Evolutionary conservation across 2,329 filamentous ascomycete species (phyloP).

Genomic region (Penicillium nordicum): DNA sequence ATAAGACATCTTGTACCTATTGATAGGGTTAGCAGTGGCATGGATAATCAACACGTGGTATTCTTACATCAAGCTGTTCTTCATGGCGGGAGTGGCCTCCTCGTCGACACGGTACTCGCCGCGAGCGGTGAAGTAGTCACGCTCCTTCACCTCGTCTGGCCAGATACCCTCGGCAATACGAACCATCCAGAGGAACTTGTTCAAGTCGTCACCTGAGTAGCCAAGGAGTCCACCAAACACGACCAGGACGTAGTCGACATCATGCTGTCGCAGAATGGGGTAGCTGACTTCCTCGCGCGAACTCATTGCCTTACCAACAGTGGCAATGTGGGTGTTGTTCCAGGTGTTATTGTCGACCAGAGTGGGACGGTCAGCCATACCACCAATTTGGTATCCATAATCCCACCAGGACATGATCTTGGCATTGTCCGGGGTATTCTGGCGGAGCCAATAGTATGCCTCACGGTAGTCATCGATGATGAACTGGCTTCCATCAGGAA

Average conservation of each 20-base stretch:
- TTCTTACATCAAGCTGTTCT: slow-evolving; percentile 95
- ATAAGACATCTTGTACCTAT: slow-evolving; percentile 99
- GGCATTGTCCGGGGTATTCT: slow-evolving; percentile 90
- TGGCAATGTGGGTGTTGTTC: slow-evolving; percentile 99
- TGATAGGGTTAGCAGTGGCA: slow-evolving; percentile 19
- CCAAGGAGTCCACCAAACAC: slow-evolving; percentile 95
- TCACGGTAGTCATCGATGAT: slow-evolving; percentile 99
- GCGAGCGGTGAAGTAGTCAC: slow-evolving; percentile 87
- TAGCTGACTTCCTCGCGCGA: slow-evolving; percentile 97
- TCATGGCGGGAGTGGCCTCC: slow-evolving; percentile 94
- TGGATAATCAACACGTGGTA: not conserved
- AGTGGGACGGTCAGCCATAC: slow-evolving; percentile 96
- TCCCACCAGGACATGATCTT: slow-evolving; percentile 99
- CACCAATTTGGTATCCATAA: slow-evolving; percentile 98
- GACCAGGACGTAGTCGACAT: slow-evolving; percentile 97
- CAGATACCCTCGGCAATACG: slow-evolving; percentile 98
- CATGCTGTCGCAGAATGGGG: slow-evolving; percentile 95
- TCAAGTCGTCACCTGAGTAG: slow-evolving; percentile 98
- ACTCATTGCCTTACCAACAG: slow-evolving; percentile 98
- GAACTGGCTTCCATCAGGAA: slow-evolving; percentile 93
- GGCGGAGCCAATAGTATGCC: slow-evolving; percentile 98
- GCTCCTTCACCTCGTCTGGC: slow-evolving; percentile 98
- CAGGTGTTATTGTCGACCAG: slow-evolving; percentile 99
- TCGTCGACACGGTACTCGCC: slow-evolving; percentile 95
- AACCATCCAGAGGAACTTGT: slow-evolving; percentile 99